These are phyloP conservation scores for Somion occarium DNA, from an alignment of 1,284 basidiomycete species.

Conservation along the genomic window DNA sequence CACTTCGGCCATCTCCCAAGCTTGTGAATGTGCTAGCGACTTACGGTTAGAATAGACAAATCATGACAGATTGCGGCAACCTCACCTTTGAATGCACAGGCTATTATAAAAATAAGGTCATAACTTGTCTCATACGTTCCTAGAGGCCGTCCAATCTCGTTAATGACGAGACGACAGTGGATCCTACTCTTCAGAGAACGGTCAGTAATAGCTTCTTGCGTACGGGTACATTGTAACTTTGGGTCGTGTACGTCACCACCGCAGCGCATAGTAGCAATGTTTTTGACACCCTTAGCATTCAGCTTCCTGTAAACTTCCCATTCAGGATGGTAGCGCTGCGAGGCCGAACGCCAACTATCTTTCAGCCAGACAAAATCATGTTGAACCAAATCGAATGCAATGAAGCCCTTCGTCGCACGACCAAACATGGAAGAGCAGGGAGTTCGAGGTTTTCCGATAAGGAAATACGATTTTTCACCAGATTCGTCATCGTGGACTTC, in stretches of 20 bases:
- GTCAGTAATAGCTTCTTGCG: not conserved
- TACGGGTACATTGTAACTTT: not conserved
- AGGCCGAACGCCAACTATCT: not conserved
- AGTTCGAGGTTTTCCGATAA: not conserved
- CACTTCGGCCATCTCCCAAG: not conserved
- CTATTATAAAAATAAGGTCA: not conserved
- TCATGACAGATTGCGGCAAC: not conserved
- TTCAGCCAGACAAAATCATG: too few species aligned
- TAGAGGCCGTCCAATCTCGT: conserved; percentile 2
- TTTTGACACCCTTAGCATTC: not conserved
- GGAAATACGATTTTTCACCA: not conserved
- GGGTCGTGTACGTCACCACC: not conserved
- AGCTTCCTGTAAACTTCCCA: conserved; percentile 2
- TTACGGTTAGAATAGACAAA: not conserved
- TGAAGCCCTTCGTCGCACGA: conserved; percentile 7
- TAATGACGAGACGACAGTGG: conserved; percentile 2
- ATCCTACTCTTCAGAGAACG: not conserved
- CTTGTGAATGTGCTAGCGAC: not conserved
- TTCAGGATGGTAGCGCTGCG: not conserved
- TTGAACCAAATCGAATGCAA: conserved; percentile 10
- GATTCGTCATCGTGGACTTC: not conserved
- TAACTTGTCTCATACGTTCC: not conserved
- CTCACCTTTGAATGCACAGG: not conserved
- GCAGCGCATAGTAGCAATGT: not conserved
- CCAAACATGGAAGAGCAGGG: conserved; percentile 1